Evolutionary conservation across 1,284 basidiomycete genomes (phyloP).

Genomic region (Xerocomus nothofagi): DNA sequence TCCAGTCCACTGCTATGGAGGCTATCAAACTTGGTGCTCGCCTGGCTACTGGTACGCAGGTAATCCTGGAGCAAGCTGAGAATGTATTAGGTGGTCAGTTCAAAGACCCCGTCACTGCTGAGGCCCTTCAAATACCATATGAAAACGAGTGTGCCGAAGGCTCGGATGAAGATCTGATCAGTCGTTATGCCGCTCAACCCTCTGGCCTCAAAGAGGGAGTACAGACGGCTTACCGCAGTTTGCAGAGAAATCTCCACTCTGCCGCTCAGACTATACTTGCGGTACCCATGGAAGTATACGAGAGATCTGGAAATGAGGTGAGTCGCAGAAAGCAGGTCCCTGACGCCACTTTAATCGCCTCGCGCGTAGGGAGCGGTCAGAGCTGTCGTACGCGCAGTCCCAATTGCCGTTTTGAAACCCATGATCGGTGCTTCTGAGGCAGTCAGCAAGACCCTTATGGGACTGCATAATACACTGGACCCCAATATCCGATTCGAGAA

Average conservation of each 20-base stretch:
- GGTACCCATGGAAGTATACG: constrained; percentile 99
- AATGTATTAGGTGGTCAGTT: constrained; percentile 85
- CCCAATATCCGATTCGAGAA: constrained; percentile 77
- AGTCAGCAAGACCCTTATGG: constrained; percentile 91
- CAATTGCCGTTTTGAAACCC: constrained; percentile 93
- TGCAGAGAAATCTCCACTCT: constrained; percentile 82
- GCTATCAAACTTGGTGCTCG: constrained; percentile 94
- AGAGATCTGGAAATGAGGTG: constrained; percentile 85
- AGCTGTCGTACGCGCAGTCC: constrained; percentile 93
- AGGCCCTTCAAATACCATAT: constrained; percentile 54
- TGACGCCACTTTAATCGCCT: neutral
- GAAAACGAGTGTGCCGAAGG: constrained; percentile 39
- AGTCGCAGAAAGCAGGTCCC: constrained; percentile 21
- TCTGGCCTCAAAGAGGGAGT: constrained; percentile 82
- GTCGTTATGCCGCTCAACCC: constrained; percentile 91
- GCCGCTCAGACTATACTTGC: constrained; percentile 98
- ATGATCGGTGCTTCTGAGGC: constrained; percentile 98
- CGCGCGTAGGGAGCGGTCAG: constrained; percentile 76
- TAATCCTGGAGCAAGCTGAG: constrained; percentile 95
- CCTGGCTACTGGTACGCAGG: constrained; percentile 95
- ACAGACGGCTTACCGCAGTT: constrained; percentile 84
- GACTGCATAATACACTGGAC: constrained; percentile 88
- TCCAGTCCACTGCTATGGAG: constrained; percentile 92
- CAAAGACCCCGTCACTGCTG: constrained; percentile 61
- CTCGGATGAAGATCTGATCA: constrained; percentile 60